Evolutionary conservation across 139 green algal species (phyloP).

Genomic region (Desmodesmus armatus): DNA sequence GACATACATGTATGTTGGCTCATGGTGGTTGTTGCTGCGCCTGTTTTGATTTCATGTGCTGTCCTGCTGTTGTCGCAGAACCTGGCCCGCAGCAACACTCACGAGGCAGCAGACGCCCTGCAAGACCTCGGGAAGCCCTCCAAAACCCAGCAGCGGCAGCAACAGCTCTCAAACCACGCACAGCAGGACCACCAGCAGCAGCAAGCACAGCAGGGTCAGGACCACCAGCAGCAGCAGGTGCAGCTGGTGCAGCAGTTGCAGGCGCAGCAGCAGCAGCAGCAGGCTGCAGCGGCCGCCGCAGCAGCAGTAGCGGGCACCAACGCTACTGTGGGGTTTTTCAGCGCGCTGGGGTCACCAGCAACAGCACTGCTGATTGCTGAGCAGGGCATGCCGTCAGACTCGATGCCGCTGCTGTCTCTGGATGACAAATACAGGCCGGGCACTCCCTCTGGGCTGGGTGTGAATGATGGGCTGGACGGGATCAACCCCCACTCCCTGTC

Average conservation of each 20-base stretch:
- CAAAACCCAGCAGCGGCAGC: neutral
- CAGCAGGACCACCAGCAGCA: neutral
- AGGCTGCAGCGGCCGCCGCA: neutral
- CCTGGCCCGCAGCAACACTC: slow-evolving; percentile 21
- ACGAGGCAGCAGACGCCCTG: slow-evolving; percentile 32
- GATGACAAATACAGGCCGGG: slow-evolving; percentile 1
- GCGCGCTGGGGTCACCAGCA: slow-evolving; percentile 7
- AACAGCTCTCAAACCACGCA: neutral
- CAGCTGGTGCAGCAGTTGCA: neutral
- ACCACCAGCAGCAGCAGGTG: neutral
- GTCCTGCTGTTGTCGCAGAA: neutral
- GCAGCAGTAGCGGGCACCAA: neutral
- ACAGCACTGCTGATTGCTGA: slow-evolving; percentile 19
- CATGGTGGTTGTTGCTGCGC: neutral
- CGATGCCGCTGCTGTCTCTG: slow-evolving; percentile 44
- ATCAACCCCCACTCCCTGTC: neutral
- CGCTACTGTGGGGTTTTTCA: too few relatives aligned
- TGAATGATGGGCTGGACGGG: slow-evolving; percentile 2
- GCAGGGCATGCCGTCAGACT: slow-evolving; percentile 24
- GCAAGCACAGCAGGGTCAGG: neutral
- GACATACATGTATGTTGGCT: too few relatives aligned
- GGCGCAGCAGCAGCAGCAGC: slow-evolving; percentile 8
- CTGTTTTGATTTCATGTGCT: neutral
- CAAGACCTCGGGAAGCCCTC: neutral
- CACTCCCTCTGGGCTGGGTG: neutral